These are phyloP conservation scores for Escovopsis weberi DNA, from an alignment of 2,329 filamentous ascomycete species.

Conservation along the genomic window DNA sequence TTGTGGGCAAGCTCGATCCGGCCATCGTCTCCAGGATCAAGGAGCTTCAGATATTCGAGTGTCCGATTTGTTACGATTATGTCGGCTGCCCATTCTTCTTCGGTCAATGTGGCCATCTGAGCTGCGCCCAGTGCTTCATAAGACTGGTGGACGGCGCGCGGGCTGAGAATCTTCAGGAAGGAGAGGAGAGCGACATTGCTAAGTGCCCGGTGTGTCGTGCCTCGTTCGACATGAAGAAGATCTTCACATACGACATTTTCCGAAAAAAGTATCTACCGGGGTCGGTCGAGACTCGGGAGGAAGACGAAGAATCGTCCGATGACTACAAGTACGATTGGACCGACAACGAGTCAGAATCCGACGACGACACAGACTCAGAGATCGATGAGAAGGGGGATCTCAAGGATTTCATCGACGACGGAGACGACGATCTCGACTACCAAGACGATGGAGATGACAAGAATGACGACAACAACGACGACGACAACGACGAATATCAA, in stretches of 20 bases:
- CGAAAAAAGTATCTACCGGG: slow-evolving; percentile 55
- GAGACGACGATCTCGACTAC: slow-evolving; percentile 23
- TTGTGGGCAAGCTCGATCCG: slow-evolving; percentile 45
- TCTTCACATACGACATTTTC: slow-evolving; percentile 64
- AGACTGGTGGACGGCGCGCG: slow-evolving; percentile 48
- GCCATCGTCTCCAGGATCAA: slow-evolving; percentile 55
- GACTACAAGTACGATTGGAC: slow-evolving; percentile 20
- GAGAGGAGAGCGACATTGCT: slow-evolving; percentile 39
- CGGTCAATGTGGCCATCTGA: slow-evolving; percentile 69
- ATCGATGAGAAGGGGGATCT: slow-evolving; percentile 20
- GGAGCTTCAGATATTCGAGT: slow-evolving; percentile 49
- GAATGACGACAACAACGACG: slow-evolving; percentile 30
- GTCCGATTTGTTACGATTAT: slow-evolving; percentile 69
- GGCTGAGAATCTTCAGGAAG: slow-evolving; percentile 39
- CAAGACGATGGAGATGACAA: slow-evolving; percentile 25
- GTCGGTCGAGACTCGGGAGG: slow-evolving; percentile 17
- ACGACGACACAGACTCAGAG: slow-evolving; percentile 19
- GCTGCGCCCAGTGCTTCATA: slow-evolving; percentile 63
- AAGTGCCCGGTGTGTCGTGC: slow-evolving; percentile 69
- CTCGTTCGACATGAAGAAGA: slow-evolving; percentile 47
- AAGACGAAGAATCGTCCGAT: slow-evolving; percentile 18
- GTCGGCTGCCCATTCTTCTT: slow-evolving; percentile 63
- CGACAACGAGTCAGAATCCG: slow-evolving; percentile 18
- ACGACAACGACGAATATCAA: slow-evolving; percentile 15
- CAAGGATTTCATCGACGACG: slow-evolving; percentile 16